Percentiles rank a stretch among this genome's conserved stretches.
These are phyloP conservation scores for Royoungia palumana DNA, from an alignment of 768 basidiomycete genomes.

Conservation along the genomic window DNA sequence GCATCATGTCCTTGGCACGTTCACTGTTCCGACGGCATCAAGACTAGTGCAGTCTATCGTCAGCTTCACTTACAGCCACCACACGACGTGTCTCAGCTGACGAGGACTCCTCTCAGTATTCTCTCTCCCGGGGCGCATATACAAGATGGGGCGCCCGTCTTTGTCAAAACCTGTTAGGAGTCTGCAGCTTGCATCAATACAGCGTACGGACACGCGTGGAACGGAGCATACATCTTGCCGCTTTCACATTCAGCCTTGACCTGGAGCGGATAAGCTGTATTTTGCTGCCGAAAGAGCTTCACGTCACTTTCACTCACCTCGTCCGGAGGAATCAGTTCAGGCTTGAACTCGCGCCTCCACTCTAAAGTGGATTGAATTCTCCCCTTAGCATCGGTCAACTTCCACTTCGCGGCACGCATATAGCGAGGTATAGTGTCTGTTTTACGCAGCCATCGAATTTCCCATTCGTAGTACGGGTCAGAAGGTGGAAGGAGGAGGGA, in stretches of 20 bases:
- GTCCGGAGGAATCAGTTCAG: conserved; percentile 78
- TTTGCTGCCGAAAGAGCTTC: conserved; percentile 1
- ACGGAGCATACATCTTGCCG: conserved; percentile 72
- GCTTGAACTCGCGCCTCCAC: conserved; percentile 83
- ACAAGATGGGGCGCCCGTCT: conserved; percentile 83
- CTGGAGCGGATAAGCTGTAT: conserved; percentile 17
- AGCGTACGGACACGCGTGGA: not conserved
- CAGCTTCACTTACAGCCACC: conserved; percentile 63
- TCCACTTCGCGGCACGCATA: conserved; percentile 86
- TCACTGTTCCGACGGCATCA: conserved; percentile 48
- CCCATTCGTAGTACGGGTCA: conserved; percentile 76
- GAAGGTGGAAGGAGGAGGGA: conserved; percentile 59
- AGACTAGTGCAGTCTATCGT: not conserved
- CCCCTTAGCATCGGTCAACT: conserved; percentile 69
- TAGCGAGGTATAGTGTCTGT: conserved; percentile 68
- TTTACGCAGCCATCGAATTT: conserved; percentile 68
- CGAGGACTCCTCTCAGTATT: conserved; percentile 76
- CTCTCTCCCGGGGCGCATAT: conserved; percentile 85
- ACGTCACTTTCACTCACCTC: conserved; percentile 42
- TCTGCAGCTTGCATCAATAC: conserved; percentile 35
- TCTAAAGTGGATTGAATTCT: conserved; percentile 75
- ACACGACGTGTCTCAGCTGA: conserved; percentile 83
- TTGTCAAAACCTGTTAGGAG: conserved; percentile 82
- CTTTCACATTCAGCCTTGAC: conserved; percentile 78
- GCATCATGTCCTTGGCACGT: conserved; percentile 87